Percentiles rank a stretch among this genome's conserved stretches.
Conservation (phyloP, 2,329 filamentous ascomycete species). For the Cryphonectria parasitica region DNA sequence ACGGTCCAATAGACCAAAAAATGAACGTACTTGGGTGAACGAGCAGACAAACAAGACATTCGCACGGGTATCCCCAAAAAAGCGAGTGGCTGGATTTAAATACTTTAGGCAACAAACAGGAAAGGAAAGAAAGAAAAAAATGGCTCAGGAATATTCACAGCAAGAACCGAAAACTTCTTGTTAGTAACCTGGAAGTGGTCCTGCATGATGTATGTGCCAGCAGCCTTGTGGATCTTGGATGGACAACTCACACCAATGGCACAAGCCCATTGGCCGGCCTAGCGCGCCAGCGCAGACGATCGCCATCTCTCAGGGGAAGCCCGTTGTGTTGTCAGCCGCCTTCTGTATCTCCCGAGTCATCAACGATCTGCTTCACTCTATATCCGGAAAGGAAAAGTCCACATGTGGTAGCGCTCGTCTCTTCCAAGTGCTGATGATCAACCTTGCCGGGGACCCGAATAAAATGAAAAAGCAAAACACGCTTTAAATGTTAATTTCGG, state of each 20-base stretch:
- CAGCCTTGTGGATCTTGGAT: neutral
- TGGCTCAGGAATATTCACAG: neutral
- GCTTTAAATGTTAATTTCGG: neutral
- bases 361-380: neutral
- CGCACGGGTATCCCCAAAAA: neutral
- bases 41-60: neutral
- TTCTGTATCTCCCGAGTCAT: conserved; percentile 2
- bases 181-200: neutral
- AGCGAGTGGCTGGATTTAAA: neutral
- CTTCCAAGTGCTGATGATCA: conserved; percentile 1
- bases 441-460: too few species aligned
- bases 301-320: neutral
- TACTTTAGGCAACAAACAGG: neutral
- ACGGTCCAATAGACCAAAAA: neutral
- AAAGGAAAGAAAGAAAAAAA: neutral
- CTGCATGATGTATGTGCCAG: neutral
- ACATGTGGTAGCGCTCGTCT: neutral
- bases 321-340: neutral
- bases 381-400: neutral
- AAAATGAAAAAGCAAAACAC: conserved; percentile 4
- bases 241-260: neutral
- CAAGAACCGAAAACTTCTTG: neutral
- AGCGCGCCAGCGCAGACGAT: conserved; percentile 3
- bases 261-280: conserved; percentile 5
- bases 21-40: neutral